A percentile compares a stretch with the other conserved stretches of the same genome.
Evolutionary conservation across 306 rosid species (phyloP).

Genomic region (Trifolium fragiferum): DNA sequence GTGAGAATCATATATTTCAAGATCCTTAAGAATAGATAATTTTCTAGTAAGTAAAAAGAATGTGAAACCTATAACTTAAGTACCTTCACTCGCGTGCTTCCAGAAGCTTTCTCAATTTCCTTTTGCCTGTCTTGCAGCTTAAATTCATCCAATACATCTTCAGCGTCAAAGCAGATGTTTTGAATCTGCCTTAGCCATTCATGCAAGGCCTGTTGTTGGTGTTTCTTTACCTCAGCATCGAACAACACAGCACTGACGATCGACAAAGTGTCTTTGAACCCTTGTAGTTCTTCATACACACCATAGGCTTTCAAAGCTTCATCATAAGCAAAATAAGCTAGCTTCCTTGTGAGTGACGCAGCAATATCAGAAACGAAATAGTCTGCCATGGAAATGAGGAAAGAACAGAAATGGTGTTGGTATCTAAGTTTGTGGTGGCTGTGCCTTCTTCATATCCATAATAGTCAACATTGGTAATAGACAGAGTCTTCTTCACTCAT

Average conservation of each 20-base stretch:
- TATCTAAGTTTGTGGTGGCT: too few relatives aligned
- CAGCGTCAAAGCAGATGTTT: neutral
- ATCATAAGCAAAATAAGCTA: neutral
- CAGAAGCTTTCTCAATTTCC: neutral
- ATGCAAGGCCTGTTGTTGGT: neutral
- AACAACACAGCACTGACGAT: neutral
- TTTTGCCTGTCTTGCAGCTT: neutral
- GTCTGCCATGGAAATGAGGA: neutral
- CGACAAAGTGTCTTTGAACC: neutral
- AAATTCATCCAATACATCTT: neutral
- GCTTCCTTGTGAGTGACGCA: neutral
- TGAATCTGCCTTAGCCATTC: constrained; percentile 10
- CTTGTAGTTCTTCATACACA: neutral
- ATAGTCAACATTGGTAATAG: too few relatives aligned
- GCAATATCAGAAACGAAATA: neutral
- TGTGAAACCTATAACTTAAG: too few relatives aligned
- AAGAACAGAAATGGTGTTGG: neutral
- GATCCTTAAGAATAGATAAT: too few relatives aligned
- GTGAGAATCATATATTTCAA: too few relatives aligned
- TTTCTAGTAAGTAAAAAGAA: too few relatives aligned
- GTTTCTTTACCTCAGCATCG: neutral
- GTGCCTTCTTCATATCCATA: too few relatives aligned
- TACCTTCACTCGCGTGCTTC: neutral
- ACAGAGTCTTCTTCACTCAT: too few relatives aligned
- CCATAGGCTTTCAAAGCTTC: neutral